These are phyloP conservation scores for Candida krabiensis DNA, from an alignment of 805 yeast species.

Conservation along the genomic window DNA sequence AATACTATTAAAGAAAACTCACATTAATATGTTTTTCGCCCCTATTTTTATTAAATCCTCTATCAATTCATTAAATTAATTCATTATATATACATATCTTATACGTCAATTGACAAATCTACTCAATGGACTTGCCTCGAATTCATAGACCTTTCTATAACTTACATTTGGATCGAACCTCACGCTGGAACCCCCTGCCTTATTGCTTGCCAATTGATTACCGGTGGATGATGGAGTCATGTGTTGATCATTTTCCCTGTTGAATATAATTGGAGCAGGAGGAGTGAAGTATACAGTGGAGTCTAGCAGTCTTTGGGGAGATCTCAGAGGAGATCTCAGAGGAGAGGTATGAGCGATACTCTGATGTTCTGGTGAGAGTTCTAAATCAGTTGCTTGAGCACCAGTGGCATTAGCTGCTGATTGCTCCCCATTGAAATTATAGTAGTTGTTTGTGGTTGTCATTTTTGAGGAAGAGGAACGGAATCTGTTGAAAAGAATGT, in stretches of 20 bases:
- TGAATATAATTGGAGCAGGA: constrained; percentile 12
- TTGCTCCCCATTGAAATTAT: constrained; percentile 21
- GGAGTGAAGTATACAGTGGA: constrained; percentile 25
- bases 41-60: not conserved
- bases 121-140: constrained; percentile 22
- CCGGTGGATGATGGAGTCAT: constrained; percentile 1
- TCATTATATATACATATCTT: constrained; percentile 3
- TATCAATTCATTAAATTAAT: not conserved
- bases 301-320: constrained; percentile 18
- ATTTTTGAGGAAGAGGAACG: constrained; percentile 22
- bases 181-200: constrained; percentile 22
- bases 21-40: too few relatives aligned
- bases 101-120: constrained; percentile 20
- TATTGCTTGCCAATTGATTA: constrained; percentile 1
- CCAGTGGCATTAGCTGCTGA: constrained; percentile 9
- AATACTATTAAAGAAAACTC: not conserved
- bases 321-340: constrained; percentile 13
- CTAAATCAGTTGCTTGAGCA: constrained; percentile 4
- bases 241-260: constrained; percentile 5
- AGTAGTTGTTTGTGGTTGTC: constrained; percentile 27
- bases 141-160: constrained; percentile 22
- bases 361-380: constrained; percentile 7
- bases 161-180: constrained; percentile 33
- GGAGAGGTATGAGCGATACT: constrained; percentile 5
- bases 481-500: constrained; percentile 27